A percentile compares a stretch with the other conserved stretches of the same genome.
Conservation (phyloP, 2,329 filamentous ascomycete species). For the Sclerotinia glacialis region DNA sequence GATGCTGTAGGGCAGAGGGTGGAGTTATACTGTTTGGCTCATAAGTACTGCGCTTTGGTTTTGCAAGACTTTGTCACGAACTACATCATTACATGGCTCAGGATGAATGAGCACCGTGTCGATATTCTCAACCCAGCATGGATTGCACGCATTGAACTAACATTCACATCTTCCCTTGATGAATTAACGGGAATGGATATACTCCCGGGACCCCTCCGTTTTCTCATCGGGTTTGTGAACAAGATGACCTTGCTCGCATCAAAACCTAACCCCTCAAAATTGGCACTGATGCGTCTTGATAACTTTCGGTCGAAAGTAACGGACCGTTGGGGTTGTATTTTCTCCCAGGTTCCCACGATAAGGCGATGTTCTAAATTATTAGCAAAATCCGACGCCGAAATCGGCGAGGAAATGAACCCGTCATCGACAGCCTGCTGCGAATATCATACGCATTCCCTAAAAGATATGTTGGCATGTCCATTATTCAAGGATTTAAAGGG, state of each 20-base stretch:
- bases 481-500: neutral
- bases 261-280: neutral
- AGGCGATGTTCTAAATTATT: neutral
- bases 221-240: neutral
- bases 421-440: conserved; percentile 8
- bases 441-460: neutral
- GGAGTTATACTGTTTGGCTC: conserved; percentile 2
- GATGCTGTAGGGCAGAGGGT: neutral
- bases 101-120: neutral
- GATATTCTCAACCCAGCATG: neutral
- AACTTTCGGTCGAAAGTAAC: neutral
- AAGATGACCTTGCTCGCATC: neutral
- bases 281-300: neutral
- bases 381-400: neutral
- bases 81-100: conserved; percentile 3
- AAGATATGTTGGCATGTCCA: neutral
- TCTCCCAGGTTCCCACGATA: neutral
- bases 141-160: neutral
- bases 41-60: neutral
- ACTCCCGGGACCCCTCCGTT: neutral
- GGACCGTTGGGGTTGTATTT: neutral
- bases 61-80: conserved; percentile 5
- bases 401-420: neutral
- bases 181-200: neutral
- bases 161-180: neutral